Percentiles rank a stretch among this genome's conserved stretches.
phyloP scores from a whole-genome alignment of 257 asterid genomes.

The Echites panduratus region DNA sequence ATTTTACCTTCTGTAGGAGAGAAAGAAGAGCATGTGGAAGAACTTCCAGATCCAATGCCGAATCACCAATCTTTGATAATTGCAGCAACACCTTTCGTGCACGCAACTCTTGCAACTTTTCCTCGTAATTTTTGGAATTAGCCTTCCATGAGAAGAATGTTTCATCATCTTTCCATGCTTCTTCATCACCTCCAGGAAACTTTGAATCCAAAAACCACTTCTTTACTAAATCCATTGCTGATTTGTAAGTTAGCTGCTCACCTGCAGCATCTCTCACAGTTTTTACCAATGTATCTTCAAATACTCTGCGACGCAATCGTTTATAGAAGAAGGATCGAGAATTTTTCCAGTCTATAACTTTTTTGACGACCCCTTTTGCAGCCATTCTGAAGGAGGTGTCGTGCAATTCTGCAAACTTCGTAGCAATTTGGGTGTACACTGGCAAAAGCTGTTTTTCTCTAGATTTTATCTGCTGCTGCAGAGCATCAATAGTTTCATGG shows the following conservation, averaged over 20 bases:
- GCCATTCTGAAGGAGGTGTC: conserved; percentile 95
- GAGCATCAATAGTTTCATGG: conserved; percentile 25
- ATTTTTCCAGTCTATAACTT: conserved; percentile 75
- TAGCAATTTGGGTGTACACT: conserved; percentile 81
- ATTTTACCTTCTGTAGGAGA: conserved; percentile 61
- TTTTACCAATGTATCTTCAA: conserved; percentile 67
- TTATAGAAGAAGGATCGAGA: conserved; percentile 68
- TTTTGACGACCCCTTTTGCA: conserved; percentile 75
- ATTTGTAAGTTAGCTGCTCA: conserved; percentile 43
- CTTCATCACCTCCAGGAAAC: conserved; percentile 39
- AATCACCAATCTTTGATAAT: conserved; percentile 59
- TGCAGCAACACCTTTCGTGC: conserved; percentile 55
- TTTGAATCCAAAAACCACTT: conserved; percentile 65
- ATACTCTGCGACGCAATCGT: conserved; percentile 69
- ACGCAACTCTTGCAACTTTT: conserved; percentile 55
- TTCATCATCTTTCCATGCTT: conserved; percentile 64
- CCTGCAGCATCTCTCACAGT: conserved; percentile 80
- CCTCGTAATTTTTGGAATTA: conserved; percentile 61
- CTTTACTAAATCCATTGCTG: conserved; percentile 56
- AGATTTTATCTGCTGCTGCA: conserved; percentile 52
- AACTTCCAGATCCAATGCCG: conserved; percentile 60
- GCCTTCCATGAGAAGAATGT: conserved; percentile 72
- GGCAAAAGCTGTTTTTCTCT: conserved; percentile 91
- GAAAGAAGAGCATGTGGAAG: conserved; percentile 76
- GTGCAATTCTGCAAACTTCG: conserved; percentile 87